Percentiles rank a stretch among this genome's conserved stretches.
phyloP scores from a whole-genome alignment of 176 grass and related monocot genomes.

The Avena atlantica region DNA sequence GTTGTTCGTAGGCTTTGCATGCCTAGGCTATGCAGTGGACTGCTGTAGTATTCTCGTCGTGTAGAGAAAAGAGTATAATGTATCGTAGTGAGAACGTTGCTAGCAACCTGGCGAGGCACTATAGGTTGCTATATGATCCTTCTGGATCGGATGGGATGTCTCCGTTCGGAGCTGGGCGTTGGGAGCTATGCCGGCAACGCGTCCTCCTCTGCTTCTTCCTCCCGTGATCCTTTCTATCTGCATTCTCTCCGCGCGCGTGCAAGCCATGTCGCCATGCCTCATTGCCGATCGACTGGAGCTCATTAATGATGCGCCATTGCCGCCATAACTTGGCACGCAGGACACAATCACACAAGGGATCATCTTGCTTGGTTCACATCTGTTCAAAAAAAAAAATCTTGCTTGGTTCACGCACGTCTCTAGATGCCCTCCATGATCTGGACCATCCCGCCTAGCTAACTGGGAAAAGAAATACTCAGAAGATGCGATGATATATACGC shows the following conservation, averaged over 20 bases:
- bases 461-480: no score
- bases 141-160: conserved; percentile 15
- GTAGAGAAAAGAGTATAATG: conserved; percentile 9
- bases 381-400: no score
- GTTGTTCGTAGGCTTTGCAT: no score
- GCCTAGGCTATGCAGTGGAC: neutral
- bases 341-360: neutral
- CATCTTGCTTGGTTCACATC: neutral
- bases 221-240: neutral
- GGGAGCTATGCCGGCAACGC: neutral
- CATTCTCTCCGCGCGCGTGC: neutral
- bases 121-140: neutral
- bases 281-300: neutral
- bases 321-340: conserved; percentile 13
- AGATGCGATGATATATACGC: neutral
- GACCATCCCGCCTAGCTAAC: no score
- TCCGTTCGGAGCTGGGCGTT: conserved; percentile 30
- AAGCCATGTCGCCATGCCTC: neutral
- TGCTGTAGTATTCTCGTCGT: neutral
- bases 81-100: no score
- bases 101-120: no score
- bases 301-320: neutral
- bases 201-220: neutral
- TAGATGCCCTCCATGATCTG: no score
- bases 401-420: neutral